A percentile compares a stretch with the other conserved stretches of the same genome.
Evolutionary conservation across 495 filamentous ascomycete species (phyloP).

Genomic region (Aspergillus mulundensis): DNA sequence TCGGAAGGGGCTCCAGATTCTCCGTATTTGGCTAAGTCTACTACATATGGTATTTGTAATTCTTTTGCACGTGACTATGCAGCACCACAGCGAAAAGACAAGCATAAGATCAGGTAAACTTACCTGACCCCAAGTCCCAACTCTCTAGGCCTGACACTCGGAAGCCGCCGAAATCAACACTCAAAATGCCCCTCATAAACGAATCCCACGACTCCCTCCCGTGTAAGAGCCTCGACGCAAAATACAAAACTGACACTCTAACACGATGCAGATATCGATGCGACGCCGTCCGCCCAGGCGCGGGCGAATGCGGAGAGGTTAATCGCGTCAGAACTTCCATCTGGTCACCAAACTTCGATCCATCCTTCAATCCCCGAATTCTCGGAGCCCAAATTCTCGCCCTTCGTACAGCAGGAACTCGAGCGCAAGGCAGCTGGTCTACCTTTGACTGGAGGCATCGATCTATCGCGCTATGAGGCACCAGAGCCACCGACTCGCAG

Average conservation of each 20-base stretch:
- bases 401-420: conserved; percentile 61
- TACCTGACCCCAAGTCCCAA: not conserved
- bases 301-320: conserved; percentile 57
- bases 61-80: not conserved
- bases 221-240: conserved; percentile 49
- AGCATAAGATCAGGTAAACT: not conserved
- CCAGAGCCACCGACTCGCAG: conserved; percentile 39
- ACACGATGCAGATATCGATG: conserved; percentile 62
- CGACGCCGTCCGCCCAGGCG: conserved; percentile 55
- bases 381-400: conserved; percentile 48
- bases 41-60: not conserved
- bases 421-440: conserved; percentile 50
- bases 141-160: not conserved
- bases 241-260: not conserved
- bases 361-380: conserved; percentile 40
- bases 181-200: conserved; percentile 63
- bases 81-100: not conserved
- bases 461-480: conserved; percentile 78
- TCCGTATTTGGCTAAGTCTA: not conserved
- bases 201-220: conserved; percentile 79
- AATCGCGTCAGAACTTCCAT: conserved; percentile 60
- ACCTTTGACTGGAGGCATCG: conserved; percentile 60
- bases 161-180: not conserved
- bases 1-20: not conserved
- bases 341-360: conserved; percentile 33